A percentile compares a stretch with the other conserved stretches of the same genome.
Conservation (phyloP, 2,329 filamentous ascomycete species). For the Teratosphaeria gauchensis region DNA sequence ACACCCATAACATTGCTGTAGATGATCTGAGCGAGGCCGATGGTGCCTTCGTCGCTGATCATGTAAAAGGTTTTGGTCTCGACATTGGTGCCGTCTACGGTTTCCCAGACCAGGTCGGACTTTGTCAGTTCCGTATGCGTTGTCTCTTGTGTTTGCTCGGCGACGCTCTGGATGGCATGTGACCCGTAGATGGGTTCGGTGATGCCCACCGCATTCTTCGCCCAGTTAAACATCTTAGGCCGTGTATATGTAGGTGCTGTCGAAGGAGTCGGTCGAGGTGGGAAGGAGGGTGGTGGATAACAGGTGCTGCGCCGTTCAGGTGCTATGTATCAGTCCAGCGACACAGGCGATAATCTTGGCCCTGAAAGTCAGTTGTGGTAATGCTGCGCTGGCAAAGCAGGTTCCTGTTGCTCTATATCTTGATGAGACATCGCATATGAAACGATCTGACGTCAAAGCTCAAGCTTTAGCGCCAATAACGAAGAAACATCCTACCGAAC, state of each 20-base stretch:
- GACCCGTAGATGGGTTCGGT: slow-evolving; percentile 94
- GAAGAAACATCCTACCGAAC: not conserved
- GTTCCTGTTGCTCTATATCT: not conserved
- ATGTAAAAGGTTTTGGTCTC: slow-evolving; percentile 96
- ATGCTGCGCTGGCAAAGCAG: not conserved
- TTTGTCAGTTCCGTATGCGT: slow-evolving; percentile 72
- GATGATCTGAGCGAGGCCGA: slow-evolving; percentile 81
- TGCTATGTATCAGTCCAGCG: not conserved
- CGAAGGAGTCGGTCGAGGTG: not conserved
- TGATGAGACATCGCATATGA: not conserved
- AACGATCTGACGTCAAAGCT: not conserved
- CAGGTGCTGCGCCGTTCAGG: not conserved
- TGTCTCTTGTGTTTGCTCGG: slow-evolving; percentile 65
- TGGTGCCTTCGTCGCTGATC: slow-evolving; percentile 63
- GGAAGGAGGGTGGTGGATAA: not conserved
- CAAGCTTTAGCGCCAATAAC: not conserved
- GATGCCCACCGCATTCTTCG: slow-evolving; percentile 84
- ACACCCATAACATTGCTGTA: slow-evolving; percentile 97
- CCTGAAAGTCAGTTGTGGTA: no score
- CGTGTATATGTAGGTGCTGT: not conserved
- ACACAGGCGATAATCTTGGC: not conserved
- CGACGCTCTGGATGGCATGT: slow-evolving; percentile 74
- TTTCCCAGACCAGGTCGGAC: slow-evolving; percentile 73
- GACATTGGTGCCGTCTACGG: slow-evolving; percentile 74
- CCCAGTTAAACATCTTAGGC: slow-evolving; percentile 78